Evolutionary conservation across 2,329 filamentous ascomycete genomes (phyloP).

Genomic region (Diaporthe longicolla): DNA sequence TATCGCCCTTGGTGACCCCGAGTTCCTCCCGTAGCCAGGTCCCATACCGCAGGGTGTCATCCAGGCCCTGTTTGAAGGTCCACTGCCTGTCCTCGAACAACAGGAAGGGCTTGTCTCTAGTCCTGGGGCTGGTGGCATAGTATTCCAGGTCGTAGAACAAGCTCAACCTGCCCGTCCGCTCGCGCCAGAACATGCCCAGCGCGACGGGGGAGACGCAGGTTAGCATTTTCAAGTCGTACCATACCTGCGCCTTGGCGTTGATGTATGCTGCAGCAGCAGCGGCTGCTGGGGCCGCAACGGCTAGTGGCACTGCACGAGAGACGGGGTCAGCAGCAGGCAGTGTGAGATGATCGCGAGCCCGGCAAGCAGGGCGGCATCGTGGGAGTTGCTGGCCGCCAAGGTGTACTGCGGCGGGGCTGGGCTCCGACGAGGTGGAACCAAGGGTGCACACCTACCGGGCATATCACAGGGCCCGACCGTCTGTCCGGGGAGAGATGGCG

Average conservation of each 20-base stretch:
- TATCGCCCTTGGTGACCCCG: slow-evolving; percentile 76
- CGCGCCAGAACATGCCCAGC: slow-evolving; percentile 60
- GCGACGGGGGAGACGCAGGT: slow-evolving; percentile 64
- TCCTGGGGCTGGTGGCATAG: slow-evolving; percentile 66
- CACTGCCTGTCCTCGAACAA: slow-evolving; percentile 78
- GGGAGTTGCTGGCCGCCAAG: neutral
- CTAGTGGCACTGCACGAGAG: slow-evolving; percentile 62
- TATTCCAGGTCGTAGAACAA: slow-evolving; percentile 83
- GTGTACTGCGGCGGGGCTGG: neutral
- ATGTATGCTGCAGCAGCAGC: slow-evolving; percentile 81
- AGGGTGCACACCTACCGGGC: slow-evolving; percentile 35
- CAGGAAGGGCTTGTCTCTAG: slow-evolving; percentile 71
- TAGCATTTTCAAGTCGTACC: slow-evolving; percentile 76
- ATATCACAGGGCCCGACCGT: slow-evolving; percentile 25
- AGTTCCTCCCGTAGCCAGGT: slow-evolving; percentile 78
- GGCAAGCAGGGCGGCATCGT: neutral
- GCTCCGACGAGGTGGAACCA: neutral
- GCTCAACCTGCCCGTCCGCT: slow-evolving; percentile 74
- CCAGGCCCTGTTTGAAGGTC: slow-evolving; percentile 84
- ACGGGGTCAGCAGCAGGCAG: slow-evolving; percentile 39
- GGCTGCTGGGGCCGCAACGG: slow-evolving; percentile 71
- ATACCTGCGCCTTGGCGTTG: slow-evolving; percentile 78
- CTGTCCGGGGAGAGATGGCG: neutral
- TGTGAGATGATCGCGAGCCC: neutral
- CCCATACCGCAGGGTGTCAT: slow-evolving; percentile 79